Percentiles rank a stretch among this genome's conserved stretches.
These are phyloP conservation scores for Paralagenidium karlingii DNA, from an alignment of 352 stramenopile species.

Conservation along the genomic window DNA sequence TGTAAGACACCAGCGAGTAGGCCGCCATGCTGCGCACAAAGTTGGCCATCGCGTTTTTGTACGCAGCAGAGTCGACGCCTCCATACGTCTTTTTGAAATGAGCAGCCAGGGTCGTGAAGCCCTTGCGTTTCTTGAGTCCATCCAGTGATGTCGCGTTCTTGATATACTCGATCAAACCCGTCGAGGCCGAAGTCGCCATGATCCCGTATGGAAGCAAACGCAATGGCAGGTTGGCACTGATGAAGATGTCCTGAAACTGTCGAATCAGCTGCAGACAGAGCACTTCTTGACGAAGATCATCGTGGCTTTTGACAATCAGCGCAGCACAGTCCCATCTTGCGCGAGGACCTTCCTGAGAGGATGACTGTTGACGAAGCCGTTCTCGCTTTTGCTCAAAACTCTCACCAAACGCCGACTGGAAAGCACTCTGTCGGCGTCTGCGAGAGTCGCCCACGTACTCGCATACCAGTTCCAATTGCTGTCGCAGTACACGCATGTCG, in stretches of 20 bases:
- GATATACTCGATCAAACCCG: conserved; percentile 95
- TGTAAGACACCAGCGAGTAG: conserved; percentile 96
- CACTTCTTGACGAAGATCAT: conserved; percentile 96
- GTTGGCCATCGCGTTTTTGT: conserved; percentile 93
- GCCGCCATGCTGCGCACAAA: conserved; percentile 95
- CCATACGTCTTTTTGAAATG: conserved; percentile 93
- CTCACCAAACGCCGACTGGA: conserved; percentile 72
- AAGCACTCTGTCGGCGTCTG: conserved; percentile 42
- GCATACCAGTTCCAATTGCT: conserved; percentile 53
- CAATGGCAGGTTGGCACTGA: conserved; percentile 88
- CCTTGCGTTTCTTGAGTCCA: conserved; percentile 85
- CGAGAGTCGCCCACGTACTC: conserved; percentile 55
- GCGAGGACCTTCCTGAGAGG: conserved; percentile 1
- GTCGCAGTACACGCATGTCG: conserved; percentile 41
- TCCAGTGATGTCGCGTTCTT: conserved; percentile 96
- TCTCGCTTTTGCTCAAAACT: conserved; percentile 71
- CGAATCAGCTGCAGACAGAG: conserved; percentile 96
- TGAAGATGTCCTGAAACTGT: conserved; percentile 93
- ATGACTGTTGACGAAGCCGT: conserved; percentile 40
- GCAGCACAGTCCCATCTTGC: conserved; percentile 61
- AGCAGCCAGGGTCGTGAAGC: conserved; percentile 76
- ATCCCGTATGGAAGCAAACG: conserved; percentile 95
- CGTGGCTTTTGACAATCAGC: conserved; percentile 98
- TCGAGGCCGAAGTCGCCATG: conserved; percentile 89
- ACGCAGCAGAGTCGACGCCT: conserved; percentile 48